Evolutionary conservation across 768 basidiomycete genomes (phyloP), one percentile per base, ranked within the genome.

Genomic region (Piloderma croceum): DNA sequence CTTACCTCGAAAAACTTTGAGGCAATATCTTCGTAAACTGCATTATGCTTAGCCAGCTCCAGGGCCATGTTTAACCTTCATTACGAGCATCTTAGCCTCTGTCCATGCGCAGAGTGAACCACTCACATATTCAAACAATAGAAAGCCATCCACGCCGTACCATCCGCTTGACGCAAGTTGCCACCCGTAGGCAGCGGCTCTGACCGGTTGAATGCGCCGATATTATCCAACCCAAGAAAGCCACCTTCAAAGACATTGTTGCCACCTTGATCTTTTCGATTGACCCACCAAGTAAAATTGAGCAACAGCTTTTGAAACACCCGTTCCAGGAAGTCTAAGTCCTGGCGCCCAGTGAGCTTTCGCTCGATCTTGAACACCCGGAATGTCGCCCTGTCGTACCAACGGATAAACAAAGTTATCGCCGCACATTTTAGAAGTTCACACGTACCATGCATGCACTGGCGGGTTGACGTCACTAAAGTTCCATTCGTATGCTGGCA

Each of bases 221-320:
- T 98, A 55, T 99, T 99, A 68, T 99, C 96, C 31, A 99, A 69
- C 22, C 96, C 96, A 27, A 99, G 74, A 71, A 99, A 98, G 15
- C 96, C 96, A 36, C 96, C 96, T 61, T 98, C 96, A 52, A 99
- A 99, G 34, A 99, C 90, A 56, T 93, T 93, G 62, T 91, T 82
- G 21, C 96, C 96, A 12, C 79, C 92, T 38, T 82, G 74, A 53
- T 99, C 96, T 63, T 99, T 99, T 41, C 94, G 82, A 61, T 99
- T 98, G 15, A 98, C 94, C 94, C 94, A 98, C 91, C 93, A 97
- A 34, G 96, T 99, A 58, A 97, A 98, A 64, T 99, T 97, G 27
- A 99, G 68, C 15, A 99, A 64, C 38, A 99, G 61, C 64, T 99
- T 98, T 64, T 98, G 93, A 77, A 99, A 99, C 20, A 98, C 96